A percentile compares a stretch with the other conserved stretches of the same genome.
phyloP scores from a whole-genome alignment of 2,329 filamentous ascomycete species.

The Diaporthe citrichinensis region DNA sequence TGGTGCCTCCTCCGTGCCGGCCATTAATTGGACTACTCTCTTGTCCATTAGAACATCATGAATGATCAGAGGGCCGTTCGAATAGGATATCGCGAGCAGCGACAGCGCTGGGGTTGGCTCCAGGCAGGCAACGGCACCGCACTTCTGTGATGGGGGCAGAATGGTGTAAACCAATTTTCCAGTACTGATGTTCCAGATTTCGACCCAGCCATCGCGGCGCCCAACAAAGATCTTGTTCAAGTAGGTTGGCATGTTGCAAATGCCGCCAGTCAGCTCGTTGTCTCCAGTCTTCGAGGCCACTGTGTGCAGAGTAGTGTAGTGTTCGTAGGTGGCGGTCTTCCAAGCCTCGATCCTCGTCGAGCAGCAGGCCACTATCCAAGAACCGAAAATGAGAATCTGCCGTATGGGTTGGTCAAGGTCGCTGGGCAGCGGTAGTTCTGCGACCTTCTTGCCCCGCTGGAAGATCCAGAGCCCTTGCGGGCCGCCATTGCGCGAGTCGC shows the following conservation, averaged over 20 bases:
- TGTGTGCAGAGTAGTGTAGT: conserved; percentile 87
- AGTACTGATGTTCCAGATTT: conserved; percentile 98
- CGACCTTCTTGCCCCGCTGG: conserved; percentile 89
- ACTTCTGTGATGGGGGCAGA: conserved; percentile 78
- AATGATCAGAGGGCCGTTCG: conserved; percentile 82
- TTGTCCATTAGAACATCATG: conserved; percentile 87
- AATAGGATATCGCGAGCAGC: conserved; percentile 89
- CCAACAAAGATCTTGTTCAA: conserved; percentile 96
- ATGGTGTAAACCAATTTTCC: conserved; percentile 93
- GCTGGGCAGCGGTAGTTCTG: conserved; percentile 77
- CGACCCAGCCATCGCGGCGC: conserved; percentile 87
- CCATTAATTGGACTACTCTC: conserved; percentile 77
- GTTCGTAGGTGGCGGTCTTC: conserved; percentile 86
- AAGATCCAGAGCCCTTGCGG: conserved; percentile 88
- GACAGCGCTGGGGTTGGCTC: conserved; percentile 88
- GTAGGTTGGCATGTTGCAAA: conserved; percentile 93
- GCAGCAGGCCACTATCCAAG: conserved; percentile 89
- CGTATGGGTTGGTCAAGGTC: conserved; percentile 79
- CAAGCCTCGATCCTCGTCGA: conserved; percentile 86
- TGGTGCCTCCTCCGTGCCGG: conserved; percentile 73
- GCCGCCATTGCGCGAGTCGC: conserved; percentile 67
- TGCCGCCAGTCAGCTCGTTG: conserved; percentile 80
- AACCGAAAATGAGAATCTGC: conserved; percentile 86
- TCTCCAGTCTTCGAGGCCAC: conserved; percentile 69
- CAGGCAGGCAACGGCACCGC: conserved; percentile 88